Conservation (phyloP, 331 rosid genomes). For the Cydonia oblonga region DNA sequence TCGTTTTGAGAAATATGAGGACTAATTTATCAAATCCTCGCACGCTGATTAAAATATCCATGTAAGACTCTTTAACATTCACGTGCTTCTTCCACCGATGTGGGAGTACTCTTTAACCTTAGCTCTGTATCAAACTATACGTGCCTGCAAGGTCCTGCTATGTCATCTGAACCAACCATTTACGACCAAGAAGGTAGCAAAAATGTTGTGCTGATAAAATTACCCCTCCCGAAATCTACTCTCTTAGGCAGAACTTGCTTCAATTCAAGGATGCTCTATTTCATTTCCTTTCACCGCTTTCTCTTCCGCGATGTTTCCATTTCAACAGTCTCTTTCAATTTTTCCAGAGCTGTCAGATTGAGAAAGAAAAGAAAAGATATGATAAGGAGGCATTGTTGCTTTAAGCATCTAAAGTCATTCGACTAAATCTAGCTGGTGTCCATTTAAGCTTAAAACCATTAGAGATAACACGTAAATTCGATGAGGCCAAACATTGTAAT, state of each 20-base stretch:
- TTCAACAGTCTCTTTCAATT: slow-evolving; percentile 45
- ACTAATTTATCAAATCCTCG: background rate
- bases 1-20: background rate
- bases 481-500: background rate
- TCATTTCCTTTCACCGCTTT: slow-evolving; percentile 17
- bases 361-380: background rate
- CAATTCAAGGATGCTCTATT: background rate
- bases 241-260: background rate
- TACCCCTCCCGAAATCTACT: background rate
- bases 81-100: no score
- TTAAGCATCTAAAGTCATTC: slow-evolving; percentile 7
- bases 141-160: background rate
- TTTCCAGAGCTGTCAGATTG: slow-evolving; percentile 46
- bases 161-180: background rate
- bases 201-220: background rate
- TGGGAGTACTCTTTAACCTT: no score
- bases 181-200: background rate
- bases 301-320: slow-evolving; percentile 42
- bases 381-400: background rate
- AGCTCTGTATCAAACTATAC: no score
- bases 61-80: no score
- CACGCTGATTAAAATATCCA: no score
- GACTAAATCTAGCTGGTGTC: background rate
- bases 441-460: background rate
- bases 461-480: background rate